Conservation (phyloP, 345 rosid species). For the Eucalyptus erythrocorys region DNA sequence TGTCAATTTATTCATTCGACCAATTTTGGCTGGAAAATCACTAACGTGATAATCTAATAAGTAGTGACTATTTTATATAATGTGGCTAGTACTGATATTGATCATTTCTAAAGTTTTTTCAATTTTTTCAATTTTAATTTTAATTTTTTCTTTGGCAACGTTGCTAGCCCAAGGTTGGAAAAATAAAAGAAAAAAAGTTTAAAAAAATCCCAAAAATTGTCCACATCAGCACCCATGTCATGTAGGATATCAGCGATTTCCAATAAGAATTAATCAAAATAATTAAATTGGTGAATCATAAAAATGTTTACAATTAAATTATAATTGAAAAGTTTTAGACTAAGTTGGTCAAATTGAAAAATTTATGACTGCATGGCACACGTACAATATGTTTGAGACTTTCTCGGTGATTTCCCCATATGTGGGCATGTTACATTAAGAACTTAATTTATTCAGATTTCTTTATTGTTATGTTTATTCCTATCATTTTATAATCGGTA, state of each 20-base stretch:
- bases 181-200: not conserved
- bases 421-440: not conserved
- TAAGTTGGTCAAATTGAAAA: not conserved
- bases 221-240: accelerated
- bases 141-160: not conserved
- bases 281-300: not conserved
- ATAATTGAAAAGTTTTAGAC: too few relatives aligned
- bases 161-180: not conserved
- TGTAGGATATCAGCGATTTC: not conserved
- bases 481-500: not conserved
- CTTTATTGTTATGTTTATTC: not conserved
- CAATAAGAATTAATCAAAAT: not conserved
- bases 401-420: not conserved
- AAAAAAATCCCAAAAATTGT: not conserved
- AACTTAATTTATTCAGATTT: not conserved
- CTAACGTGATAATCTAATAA: accelerated
- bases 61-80: accelerated
- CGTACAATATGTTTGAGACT: not conserved
- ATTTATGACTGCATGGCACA: accelerated
- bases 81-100: accelerated
- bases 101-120: not conserved
- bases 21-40: accelerated
- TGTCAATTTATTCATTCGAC: accelerated
- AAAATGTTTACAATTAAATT: not conserved
- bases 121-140: not conserved